A percentile compares a stretch with the other conserved stretches of the same genome.
These are phyloP conservation scores for Lachnellula cervina DNA, from an alignment of 2,329 filamentous ascomycete species.

Conservation along the genomic window DNA sequence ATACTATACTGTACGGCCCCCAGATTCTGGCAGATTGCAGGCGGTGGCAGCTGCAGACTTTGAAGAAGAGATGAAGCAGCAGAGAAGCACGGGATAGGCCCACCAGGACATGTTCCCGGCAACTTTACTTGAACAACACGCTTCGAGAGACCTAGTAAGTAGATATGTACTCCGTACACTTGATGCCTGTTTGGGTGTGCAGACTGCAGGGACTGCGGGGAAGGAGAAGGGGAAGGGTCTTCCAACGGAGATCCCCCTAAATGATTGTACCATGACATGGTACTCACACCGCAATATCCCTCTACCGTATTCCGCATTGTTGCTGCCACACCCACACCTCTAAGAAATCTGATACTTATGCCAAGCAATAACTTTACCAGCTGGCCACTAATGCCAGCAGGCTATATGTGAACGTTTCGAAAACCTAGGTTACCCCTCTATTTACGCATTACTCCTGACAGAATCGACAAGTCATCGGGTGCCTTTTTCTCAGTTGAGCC, in stretches of 20 bases:
- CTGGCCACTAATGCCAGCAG: too few relatives aligned
- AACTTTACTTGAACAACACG: background rate
- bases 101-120: background rate
- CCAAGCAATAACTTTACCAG: too few relatives aligned
- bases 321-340: too few relatives aligned
- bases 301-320: background rate
- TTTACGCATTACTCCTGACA: too few relatives aligned
- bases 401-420: too few relatives aligned
- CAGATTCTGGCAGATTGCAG: background rate
- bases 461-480: too few relatives aligned
- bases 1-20: background rate
- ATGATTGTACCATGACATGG: background rate
- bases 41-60: background rate
- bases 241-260: background rate
- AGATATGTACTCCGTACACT: background rate
- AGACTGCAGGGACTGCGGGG: background rate
- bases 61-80: background rate
- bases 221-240: too few relatives aligned
- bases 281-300: background rate
- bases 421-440: too few relatives aligned
- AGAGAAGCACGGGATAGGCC: background rate
- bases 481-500: background rate
- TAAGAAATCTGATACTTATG: too few relatives aligned
- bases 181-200: background rate
- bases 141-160: background rate